Conservation (phyloP, 2,329 filamentous ascomycete species). For the Ophiocordyceps robertsii region DNA sequence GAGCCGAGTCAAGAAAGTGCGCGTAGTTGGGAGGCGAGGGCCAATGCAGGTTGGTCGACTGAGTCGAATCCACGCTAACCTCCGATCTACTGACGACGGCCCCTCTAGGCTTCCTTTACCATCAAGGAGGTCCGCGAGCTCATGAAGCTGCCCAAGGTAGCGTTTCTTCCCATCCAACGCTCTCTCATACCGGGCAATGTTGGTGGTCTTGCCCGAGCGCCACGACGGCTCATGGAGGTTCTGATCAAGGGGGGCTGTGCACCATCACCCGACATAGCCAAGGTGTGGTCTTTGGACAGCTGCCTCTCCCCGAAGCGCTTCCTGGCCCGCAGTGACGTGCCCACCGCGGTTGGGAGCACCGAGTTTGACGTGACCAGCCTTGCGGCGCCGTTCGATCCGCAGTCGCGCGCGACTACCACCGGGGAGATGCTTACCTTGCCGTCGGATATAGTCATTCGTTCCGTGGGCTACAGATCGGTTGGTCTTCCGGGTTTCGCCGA, state of each 20-base stretch:
- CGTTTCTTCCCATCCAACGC: conserved; percentile 55
- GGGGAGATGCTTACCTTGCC: conserved; percentile 39
- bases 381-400: conserved; percentile 38
- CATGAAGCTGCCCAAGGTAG: conserved; percentile 59
- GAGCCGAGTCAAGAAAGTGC: conserved; percentile 66
- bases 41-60: conserved; percentile 57
- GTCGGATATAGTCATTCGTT: conserved; percentile 69
- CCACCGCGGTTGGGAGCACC: conserved; percentile 45
- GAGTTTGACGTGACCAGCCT: conserved; percentile 52
- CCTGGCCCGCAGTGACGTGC: conserved; percentile 29
- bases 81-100: neutral
- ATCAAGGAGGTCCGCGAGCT: conserved; percentile 91
- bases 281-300: conserved; percentile 76
- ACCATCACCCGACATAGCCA: conserved; percentile 33
- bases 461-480: conserved; percentile 85
- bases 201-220: conserved; percentile 58
- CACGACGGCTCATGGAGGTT: conserved; percentile 67
- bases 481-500: conserved; percentile 61
- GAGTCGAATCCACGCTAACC: neutral
- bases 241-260: conserved; percentile 59
- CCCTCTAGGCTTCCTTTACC: conserved; percentile 69
- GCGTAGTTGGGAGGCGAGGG: conserved; percentile 78
- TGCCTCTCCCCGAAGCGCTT: conserved; percentile 69
- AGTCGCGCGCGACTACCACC: conserved; percentile 32
- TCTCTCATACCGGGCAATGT: conserved; percentile 54